phyloP scores from a whole-genome alignment of 352 stramenopile species.

The Phytophthora lateralis region DNA sequence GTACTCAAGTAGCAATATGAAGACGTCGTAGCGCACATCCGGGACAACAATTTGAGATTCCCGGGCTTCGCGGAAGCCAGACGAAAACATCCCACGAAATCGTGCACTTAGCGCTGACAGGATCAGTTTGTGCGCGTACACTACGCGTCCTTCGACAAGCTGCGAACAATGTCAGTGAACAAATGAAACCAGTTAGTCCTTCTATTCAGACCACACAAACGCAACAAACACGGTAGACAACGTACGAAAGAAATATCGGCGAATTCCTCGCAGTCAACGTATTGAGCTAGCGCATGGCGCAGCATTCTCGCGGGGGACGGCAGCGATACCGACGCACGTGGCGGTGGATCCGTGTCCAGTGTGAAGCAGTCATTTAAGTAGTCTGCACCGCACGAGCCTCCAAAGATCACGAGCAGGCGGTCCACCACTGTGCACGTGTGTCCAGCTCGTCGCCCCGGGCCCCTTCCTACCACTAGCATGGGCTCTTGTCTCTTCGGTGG shows the following conservation, averaged over 20 bases:
- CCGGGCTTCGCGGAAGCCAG: constrained; percentile 89
- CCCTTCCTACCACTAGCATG: constrained; percentile 86
- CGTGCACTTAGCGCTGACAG: constrained; percentile 92
- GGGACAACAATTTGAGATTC: constrained; percentile 89
- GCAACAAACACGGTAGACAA: constrained; percentile 8
- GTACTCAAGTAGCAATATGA: constrained; percentile 94
- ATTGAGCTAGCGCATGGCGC: constrained; percentile 83
- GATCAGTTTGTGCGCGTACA: constrained; percentile 95
- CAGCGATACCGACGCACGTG: constrained; percentile 81
- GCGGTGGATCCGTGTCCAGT: constrained; percentile 94
- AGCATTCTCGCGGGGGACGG: constrained; percentile 68
- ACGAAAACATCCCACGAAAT: constrained; percentile 96
- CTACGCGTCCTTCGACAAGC: constrained; percentile 91
- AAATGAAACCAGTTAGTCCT: not conserved
- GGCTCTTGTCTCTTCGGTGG: constrained; percentile 47
- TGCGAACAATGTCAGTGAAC: constrained; percentile 3
- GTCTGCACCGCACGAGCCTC: constrained; percentile 90
- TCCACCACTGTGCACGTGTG: constrained; percentile 95
- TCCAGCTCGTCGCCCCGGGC: constrained; percentile 89
- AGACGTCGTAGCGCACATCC: constrained; percentile 90
- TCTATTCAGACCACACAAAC: not conserved
- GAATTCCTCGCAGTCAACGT: constrained; percentile 94
- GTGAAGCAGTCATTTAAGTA: constrained; percentile 96
- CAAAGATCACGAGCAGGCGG: constrained; percentile 94
- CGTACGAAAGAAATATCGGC: constrained; percentile 94